Conservation (phyloP, 352 stramenopile species). For the Phytophthora palmivora region DNA sequence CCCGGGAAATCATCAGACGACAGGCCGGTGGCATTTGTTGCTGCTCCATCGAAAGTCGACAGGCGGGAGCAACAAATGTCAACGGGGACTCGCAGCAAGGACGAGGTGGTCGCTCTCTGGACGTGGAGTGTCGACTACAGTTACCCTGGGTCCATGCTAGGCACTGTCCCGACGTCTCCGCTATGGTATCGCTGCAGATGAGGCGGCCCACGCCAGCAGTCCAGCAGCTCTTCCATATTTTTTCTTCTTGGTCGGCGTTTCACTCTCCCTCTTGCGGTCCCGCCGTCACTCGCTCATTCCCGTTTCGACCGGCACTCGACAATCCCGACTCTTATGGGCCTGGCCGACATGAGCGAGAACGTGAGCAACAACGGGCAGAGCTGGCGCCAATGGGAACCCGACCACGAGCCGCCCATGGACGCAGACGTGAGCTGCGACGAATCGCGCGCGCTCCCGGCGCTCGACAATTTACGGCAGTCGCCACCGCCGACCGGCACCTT, state of each 20-base stretch:
- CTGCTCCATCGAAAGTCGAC: slow-evolving; percentile 29
- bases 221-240: slow-evolving; percentile 40
- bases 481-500: slow-evolving; percentile 15
- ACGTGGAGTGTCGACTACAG: slow-evolving; percentile 10
- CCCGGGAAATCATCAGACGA: slow-evolving; percentile 10
- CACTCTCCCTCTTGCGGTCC: slow-evolving; percentile 25
- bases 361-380: slow-evolving; percentile 29
- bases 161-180: background rate
- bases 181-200: slow-evolving; percentile 9
- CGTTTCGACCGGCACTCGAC: slow-evolving; percentile 11
- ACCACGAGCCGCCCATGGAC: slow-evolving; percentile 36
- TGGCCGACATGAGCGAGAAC: slow-evolving; percentile 44
- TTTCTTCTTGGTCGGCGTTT: slow-evolving; percentile 34
- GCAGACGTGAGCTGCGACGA: slow-evolving; percentile 18
- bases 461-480: slow-evolving; percentile 17
- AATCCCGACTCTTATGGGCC: slow-evolving; percentile 22
- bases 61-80: slow-evolving; percentile 20
- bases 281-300: slow-evolving; percentile 9
- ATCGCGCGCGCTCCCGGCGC: slow-evolving; percentile 4
- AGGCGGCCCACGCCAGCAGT: slow-evolving; percentile 14
- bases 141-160: slow-evolving; percentile 2
- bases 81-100: no score
- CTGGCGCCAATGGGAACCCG: slow-evolving; percentile 38
- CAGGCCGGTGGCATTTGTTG: slow-evolving; percentile 4
- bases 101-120: no score